Evolutionary conservation across 2,329 filamentous ascomycete species (phyloP).

Genomic region (Ceratocystis lukuohia): DNA sequence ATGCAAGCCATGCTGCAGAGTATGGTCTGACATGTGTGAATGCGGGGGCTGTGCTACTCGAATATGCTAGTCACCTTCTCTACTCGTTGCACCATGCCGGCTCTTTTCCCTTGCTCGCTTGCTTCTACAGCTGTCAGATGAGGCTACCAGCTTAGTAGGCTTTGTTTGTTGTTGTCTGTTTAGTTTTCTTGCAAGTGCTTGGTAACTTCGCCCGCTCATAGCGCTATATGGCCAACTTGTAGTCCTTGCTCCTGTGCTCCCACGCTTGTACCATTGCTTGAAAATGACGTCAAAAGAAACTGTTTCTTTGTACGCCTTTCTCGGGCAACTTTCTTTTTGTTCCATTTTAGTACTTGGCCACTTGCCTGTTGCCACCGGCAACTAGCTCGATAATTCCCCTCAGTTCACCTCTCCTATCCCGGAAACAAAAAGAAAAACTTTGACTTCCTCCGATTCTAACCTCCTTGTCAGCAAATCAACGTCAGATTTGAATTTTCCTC

Average conservation of each 20-base stretch:
- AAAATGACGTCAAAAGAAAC: conserved; percentile 3
- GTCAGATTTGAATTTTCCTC: neutral
- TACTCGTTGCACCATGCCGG: neutral
- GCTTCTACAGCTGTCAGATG: neutral
- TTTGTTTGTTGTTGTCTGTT: neutral
- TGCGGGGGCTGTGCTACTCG: neutral
- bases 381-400: neutral
- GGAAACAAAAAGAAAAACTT: neutral
- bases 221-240: neutral
- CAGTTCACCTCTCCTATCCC: neutral
- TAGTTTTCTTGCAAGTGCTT: neutral
- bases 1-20: neutral
- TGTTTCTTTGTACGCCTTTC: neutral
- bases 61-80: neutral
- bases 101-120: neutral
- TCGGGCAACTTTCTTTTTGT: neutral
- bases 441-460: neutral
- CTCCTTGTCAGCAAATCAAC: neutral
- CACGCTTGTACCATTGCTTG: too few species aligned
- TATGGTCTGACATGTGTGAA: neutral
- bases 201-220: neutral
- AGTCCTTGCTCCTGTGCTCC: neutral
- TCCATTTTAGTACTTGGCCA: neutral
- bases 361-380: conserved; percentile 1
- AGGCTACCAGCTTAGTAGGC: neutral